Base-by-base conservation (phyloP, 345 rosid genomes). In the Salix viminalis region DNA sequence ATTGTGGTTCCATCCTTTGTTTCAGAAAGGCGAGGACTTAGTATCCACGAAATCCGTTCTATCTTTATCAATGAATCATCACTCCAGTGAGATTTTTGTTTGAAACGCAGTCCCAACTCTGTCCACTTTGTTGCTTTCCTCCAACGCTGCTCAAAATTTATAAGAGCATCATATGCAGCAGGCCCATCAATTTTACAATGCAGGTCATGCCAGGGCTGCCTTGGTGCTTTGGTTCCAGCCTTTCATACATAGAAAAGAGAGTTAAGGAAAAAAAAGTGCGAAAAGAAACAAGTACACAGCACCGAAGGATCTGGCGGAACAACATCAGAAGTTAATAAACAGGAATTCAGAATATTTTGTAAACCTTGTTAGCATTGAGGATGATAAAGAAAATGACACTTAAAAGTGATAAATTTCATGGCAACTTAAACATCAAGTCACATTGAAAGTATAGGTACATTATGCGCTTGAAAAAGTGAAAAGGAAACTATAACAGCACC, bases 91-190 rank as follows among this genome's bases (percentile, higher is more conserved):
- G 84, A 71, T 86, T 81, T 86, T 65, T 84, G 89, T 85, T 85
- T 89, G 9, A 93, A 79, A 83, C 81, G 79, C 54, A 89, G 85
- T 76, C 89, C 84, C 75, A 91, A 87, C 76, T 93, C 99, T 69
- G 70, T 90, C 92, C 94, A 91, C 75, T 78, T 86, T 62, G 97
- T 89, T 77, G 97, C 89, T 84, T 87, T 90, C 79, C 87, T 91
- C 99, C 99, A 93, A 37, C 97, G 90, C 80, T 95, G 99, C 89
- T 95, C 99, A 80, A 95, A 95, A 90, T 95, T 94, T 72, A 89
- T 91, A 79, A 95, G 97, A 76, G 91, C 91, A 75, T 94, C 98
- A 85, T 92, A 94, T 60, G 94, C 98, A 42, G 98, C 98, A 75
- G 97, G 94, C 41, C 98, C 98, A 12, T 94, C 98, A 73, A 94